Conservation (phyloP, 257 asterid species). For the Primulina eburnea region DNA sequence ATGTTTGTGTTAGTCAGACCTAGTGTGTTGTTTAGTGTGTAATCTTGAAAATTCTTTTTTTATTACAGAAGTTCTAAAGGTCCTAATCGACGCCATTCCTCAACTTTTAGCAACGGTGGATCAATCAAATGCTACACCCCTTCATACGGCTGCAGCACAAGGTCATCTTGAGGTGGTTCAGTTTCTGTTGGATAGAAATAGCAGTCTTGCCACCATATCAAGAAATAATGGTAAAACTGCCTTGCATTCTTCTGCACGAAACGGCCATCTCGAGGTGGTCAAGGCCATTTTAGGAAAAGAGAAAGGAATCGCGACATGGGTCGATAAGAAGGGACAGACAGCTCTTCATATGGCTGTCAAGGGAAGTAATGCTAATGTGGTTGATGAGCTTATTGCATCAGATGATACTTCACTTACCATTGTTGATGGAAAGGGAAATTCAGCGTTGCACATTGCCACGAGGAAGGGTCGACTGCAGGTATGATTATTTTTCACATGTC, state of each 20-base stretch:
- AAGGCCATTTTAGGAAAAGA: constrained; percentile 61
- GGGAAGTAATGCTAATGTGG: constrained; percentile 47
- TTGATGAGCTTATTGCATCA: constrained; percentile 46
- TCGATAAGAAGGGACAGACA: constrained; percentile 77
- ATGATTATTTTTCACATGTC: neutral
- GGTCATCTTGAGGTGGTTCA: constrained; percentile 61
- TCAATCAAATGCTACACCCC: constrained; percentile 64
- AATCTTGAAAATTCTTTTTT: neutral
- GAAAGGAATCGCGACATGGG: constrained; percentile 49
- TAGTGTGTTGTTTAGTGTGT: neutral
- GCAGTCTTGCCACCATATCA: constrained; percentile 59
- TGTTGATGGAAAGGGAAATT: constrained; percentile 64
- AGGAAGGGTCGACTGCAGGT: constrained; percentile 65
- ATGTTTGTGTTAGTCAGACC: neutral
- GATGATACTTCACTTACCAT: constrained; percentile 39
- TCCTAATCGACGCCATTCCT: constrained; percentile 57
- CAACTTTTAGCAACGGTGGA: constrained; percentile 66
- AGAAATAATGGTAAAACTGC: constrained; percentile 74
- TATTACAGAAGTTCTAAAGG: constrained; percentile 54
- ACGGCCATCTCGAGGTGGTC: constrained; percentile 61
- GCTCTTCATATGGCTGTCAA: constrained; percentile 88
- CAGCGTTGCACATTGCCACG: constrained; percentile 66
- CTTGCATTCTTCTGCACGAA: constrained; percentile 70
- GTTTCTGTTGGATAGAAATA: constrained; percentile 57
- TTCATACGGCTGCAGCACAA: constrained; percentile 70